Conservation (phyloP, 345 rosid species). For the Mallotus nudiflorus region DNA sequence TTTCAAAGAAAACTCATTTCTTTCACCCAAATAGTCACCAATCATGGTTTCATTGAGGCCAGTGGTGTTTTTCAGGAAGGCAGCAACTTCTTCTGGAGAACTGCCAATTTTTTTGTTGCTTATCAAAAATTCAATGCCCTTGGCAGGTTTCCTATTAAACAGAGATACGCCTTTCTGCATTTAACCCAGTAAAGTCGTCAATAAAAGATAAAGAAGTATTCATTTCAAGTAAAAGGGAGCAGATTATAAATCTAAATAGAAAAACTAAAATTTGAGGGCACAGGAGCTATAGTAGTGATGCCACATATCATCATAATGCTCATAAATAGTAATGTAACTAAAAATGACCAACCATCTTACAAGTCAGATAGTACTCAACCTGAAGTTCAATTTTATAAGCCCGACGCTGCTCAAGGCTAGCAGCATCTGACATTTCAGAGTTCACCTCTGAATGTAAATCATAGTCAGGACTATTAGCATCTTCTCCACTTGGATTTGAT, state of each 20-base stretch:
- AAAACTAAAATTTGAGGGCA: neutral
- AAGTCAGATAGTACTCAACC: constrained; percentile 45
- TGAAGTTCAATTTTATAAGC: constrained; percentile 92
- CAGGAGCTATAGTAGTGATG: neutral
- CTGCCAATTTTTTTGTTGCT: constrained; percentile 68
- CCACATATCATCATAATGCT: neutral
- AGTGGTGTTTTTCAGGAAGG: constrained; percentile 65
- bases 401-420: constrained; percentile 85
- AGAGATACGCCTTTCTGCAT: constrained; percentile 89
- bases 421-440: constrained; percentile 75
- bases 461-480: constrained; percentile 52
- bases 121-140: constrained; percentile 84
- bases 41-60: constrained; percentile 82
- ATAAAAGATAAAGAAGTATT: neutral
- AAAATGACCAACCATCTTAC: neutral
- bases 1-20: constrained; percentile 83
- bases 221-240: neutral
- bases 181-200: constrained; percentile 36
- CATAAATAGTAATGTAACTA: neutral
- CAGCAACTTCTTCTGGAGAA: constrained; percentile 81
- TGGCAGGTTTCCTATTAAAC: constrained; percentile 86
- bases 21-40: constrained; percentile 96
- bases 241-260: neutral
- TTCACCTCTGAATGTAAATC: constrained; percentile 67
- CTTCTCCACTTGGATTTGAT: constrained; percentile 55